phyloP scores from a whole-genome alignment of 1,139 yeast genomes.

The Yamadazyma oceani region DNA sequence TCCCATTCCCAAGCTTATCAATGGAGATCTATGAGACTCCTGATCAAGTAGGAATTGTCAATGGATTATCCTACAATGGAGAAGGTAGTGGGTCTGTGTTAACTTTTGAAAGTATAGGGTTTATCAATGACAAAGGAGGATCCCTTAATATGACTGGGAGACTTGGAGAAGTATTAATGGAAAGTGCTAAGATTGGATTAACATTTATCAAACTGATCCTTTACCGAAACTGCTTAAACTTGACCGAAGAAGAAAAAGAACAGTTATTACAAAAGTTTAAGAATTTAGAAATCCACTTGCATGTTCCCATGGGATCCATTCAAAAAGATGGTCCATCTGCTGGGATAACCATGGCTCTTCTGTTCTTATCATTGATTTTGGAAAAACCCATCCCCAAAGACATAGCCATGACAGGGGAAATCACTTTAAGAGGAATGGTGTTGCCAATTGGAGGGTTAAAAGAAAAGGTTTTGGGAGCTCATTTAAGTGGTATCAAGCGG shows the following conservation, averaged over 20 bases:
- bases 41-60: constrained; percentile 70
- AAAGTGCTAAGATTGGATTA: constrained; percentile 78
- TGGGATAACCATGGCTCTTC: constrained; percentile 85
- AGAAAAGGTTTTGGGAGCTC: constrained; percentile 85
- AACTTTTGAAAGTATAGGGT: constrained; percentile 76
- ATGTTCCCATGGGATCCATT: constrained; percentile 87
- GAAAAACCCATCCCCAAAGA: constrained; percentile 65
- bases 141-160: constrained; percentile 76
- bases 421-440: constrained; percentile 81
- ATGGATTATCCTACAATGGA: constrained; percentile 85
- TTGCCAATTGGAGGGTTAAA: constrained; percentile 89
- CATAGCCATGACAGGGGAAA: constrained; percentile 93
- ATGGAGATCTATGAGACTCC: constrained; percentile 29
- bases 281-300: constrained; percentile 69
- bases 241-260: constrained; percentile 23
- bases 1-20: constrained; percentile 41
- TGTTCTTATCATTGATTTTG: constrained; percentile 69
- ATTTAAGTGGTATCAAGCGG: constrained; percentile 58
- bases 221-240: constrained; percentile 32
- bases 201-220: constrained; percentile 69
- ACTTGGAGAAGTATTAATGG: constrained; percentile 79
- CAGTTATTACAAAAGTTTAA: constrained; percentile 44
- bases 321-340: constrained; percentile 95
- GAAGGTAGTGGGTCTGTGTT: constrained; percentile 87
- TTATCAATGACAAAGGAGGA: constrained; percentile 31